Base-by-base conservation (phyloP, 768 basidiomycete genomes). In the Chalciporus piperatus region DNA sequence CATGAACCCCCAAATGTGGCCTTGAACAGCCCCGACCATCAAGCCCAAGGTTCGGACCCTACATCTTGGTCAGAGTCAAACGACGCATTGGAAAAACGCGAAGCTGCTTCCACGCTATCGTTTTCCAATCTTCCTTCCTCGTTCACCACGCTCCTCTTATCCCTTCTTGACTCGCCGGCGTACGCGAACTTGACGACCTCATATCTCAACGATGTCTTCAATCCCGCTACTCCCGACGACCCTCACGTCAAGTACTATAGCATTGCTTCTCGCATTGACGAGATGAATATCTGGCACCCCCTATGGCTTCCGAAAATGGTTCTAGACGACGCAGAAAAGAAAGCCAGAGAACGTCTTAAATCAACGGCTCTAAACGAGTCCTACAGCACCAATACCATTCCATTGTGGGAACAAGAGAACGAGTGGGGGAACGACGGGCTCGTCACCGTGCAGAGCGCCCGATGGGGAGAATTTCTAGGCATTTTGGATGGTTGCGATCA, bases 301-400 rank as follows among this genome's bases (percentile, higher is more conserved):
- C 83, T 99, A 47, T 99, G 96, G 93, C 77, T 98, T 33, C 92
- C 96, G 0, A 97, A 98, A 72, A 79, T 95, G 72, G 87, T 99
- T 27, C 74, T 98, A 33, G 96, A 99, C 63, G 87, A 89, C 1
- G 79, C 83, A 19, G 93, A 94, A 61, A 79, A 81, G 54, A 76
- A 73, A 48, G 76, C 82, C 60, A 69, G 83, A 63, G 69, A 76
- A 19, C 71, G 66, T 17, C 50, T 80, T 20, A 74, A 72, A 43
- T 72, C 73, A 35, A 30, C 50, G 4, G 41, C 45, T 10, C 47
- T 32, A 45, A 28, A 41, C 7, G 41, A 52, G 11, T n/a, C 25
- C 54, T 52, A 50, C 46, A 30, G 35, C 45, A 33, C 58, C 1
- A 6, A n/a, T 37, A 57, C 63, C 14, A 56, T 61, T 3, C 74